Evolutionary conservation across 148 eudicot genomes (phyloP).

Genomic region (Oxyria digyna): DNA sequence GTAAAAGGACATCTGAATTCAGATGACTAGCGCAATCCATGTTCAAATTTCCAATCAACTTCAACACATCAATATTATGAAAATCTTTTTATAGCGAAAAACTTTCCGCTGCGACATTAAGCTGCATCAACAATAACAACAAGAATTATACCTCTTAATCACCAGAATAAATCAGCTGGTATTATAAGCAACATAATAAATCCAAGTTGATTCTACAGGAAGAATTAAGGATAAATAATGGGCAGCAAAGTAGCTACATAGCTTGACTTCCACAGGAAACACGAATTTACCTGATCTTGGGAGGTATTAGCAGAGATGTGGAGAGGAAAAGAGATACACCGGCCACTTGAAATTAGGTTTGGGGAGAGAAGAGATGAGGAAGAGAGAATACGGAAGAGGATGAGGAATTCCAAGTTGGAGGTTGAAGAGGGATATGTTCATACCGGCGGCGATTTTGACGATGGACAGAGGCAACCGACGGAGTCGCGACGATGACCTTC

Average conservation of each 20-base stretch:
- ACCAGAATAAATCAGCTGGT: background rate
- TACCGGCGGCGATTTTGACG: too few relatives aligned
- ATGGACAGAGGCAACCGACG: too few relatives aligned
- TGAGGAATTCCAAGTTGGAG: too few relatives aligned
- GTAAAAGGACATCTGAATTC: constrained; percentile 70
- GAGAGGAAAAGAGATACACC: constrained; percentile 8
- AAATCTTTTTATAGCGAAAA: background rate
- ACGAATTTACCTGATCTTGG: constrained; percentile 38
- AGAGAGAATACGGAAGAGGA: constrained; percentile 11
- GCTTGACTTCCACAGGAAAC: constrained; percentile 17
- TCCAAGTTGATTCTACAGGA: background rate
- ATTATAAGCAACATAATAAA: background rate
- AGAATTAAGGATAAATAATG: constrained; percentile 4
- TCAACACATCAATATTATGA: constrained; percentile 4
- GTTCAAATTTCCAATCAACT: constrained; percentile 7
- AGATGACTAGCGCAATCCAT: constrained; percentile 60
- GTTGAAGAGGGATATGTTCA: too few relatives aligned
- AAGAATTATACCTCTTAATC: background rate
- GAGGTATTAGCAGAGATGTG: background rate
- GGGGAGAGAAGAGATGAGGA: constrained; percentile 20
- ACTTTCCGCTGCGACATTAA: background rate
- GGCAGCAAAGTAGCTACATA: constrained; percentile 14
- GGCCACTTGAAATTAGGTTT: constrained; percentile 57
- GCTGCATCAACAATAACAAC: background rate
- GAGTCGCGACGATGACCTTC: too few relatives aligned